Evolutionary conservation across 352 stramenopile species (phyloP).

Genomic region (Phytophthora macrochlamydospora): DNA sequence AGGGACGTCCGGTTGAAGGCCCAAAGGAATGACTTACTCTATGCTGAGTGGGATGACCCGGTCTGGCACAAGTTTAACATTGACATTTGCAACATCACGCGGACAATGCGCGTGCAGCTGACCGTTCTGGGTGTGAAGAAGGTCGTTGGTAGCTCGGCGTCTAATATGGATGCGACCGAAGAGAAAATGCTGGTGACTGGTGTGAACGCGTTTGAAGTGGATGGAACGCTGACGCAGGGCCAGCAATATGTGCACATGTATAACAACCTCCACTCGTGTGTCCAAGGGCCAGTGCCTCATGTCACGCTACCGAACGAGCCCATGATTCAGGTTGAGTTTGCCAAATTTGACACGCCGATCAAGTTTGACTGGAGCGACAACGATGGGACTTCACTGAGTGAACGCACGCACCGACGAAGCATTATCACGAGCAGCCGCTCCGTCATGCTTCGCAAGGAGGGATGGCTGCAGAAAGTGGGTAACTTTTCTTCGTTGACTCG

Average conservation of each 20-base stretch:
- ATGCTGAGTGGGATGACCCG: conserved; percentile 75
- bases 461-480: conserved; percentile 85
- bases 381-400: conserved; percentile 27
- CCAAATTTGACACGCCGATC: conserved; percentile 61
- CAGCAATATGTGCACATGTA: conserved; percentile 81
- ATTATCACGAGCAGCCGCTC: conserved; percentile 60
- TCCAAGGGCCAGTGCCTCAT: conserved; percentile 75
- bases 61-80: conserved; percentile 84
- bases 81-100: conserved; percentile 67
- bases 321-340: conserved; percentile 76
- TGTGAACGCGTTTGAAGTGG: conserved; percentile 85
- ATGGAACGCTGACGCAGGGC: conserved; percentile 67
- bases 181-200: conserved; percentile 84
- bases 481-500: conserved; percentile 73
- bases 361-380: conserved; percentile 77
- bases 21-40: conserved; percentile 74
- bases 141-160: conserved; percentile 46
- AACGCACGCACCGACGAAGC: conserved; percentile 51
- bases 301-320: conserved; percentile 69
- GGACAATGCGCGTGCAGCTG: conserved; percentile 79
- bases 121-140: conserved; percentile 79
- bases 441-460: conserved; percentile 74
- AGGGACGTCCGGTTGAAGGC: conserved; percentile 71
- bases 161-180: conserved; percentile 44
- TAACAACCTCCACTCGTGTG: conserved; percentile 79